phyloP scores from a whole-genome alignment of 257 asterid genomes.

The Galeopsis tetrahit region DNA sequence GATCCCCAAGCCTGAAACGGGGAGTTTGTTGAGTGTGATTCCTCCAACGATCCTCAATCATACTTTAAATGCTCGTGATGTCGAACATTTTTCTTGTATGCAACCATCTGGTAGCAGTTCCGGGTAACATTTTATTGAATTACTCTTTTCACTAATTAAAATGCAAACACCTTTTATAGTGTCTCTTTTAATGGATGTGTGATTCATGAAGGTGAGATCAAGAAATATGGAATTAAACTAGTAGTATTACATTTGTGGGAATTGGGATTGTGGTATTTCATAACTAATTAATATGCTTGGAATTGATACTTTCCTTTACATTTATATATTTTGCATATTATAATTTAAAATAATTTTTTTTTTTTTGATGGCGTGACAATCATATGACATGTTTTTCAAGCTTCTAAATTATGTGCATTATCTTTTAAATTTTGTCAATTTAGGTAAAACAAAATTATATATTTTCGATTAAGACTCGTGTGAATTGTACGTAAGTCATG shows the following conservation, averaged over 20 bases:
- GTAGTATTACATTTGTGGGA: background rate
- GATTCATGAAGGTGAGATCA: background rate
- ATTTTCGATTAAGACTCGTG: no score
- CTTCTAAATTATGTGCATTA: no score
- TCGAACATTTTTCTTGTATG: conserved; percentile 31
- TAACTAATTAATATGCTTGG: conserved; percentile 5
- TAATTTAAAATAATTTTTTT: no score
- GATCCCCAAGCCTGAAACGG: background rate
- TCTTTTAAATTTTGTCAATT: no score
- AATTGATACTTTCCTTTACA: background rate
- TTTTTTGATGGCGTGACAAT: no score
- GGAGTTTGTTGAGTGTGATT: background rate
- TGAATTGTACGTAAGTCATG: no score
- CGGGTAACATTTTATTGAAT: conserved; percentile 34
- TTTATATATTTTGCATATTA: no score
- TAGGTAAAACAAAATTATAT: no score
- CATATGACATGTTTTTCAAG: no score
- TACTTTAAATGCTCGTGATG: conserved; percentile 14
- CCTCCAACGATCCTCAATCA: conserved; percentile 24
- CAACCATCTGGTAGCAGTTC: conserved; percentile 40
- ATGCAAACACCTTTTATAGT: background rate
- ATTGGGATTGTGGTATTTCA: background rate
- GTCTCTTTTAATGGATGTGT: background rate
- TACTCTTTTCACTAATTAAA: background rate
- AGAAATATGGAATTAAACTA: background rate